Evolutionary conservation across 2,329 filamentous ascomycete genomes (phyloP).

Genomic region (Drechslerella coelobrocha): DNA sequence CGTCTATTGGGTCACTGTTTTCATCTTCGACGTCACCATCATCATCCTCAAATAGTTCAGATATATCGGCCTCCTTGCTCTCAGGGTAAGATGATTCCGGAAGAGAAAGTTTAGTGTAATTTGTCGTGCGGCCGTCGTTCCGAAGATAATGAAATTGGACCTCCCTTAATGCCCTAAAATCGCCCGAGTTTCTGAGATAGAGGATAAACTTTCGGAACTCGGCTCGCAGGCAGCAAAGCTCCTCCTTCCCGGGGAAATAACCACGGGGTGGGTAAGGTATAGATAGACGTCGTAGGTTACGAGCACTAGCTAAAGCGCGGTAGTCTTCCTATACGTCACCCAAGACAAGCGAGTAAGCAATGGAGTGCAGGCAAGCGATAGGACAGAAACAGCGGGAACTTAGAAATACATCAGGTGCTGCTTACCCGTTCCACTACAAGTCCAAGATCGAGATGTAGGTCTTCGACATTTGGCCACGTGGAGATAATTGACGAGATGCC

Average conservation of each 20-base stretch:
- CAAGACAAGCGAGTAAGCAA: too few relatives aligned
- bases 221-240: conserved; percentile 12
- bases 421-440: too few relatives aligned
- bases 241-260: too few relatives aligned
- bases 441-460: conserved; percentile 20
- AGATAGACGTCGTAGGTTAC: too few relatives aligned
- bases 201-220: not conserved
- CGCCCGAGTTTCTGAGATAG: not conserved
- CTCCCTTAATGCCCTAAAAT: not conserved
- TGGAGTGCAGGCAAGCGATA: too few relatives aligned
- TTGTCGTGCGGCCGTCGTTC: not conserved
- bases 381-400: too few relatives aligned
- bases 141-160: conserved; percentile 6
- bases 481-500: too few relatives aligned
- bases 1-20: not conserved
- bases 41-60: not conserved
- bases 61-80: not conserved
- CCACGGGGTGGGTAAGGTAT: too few relatives aligned
- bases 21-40: not conserved
- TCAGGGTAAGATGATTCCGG: not conserved
- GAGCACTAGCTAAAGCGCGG: too few relatives aligned
- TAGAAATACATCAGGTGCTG: too few relatives aligned
- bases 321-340: too few relatives aligned
- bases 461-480: conserved; percentile 13
- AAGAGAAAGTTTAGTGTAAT: not conserved